phyloP scores from a whole-genome alignment of 2,329 filamentous ascomycete species.

The Scleromitrula shiraiana region DNA sequence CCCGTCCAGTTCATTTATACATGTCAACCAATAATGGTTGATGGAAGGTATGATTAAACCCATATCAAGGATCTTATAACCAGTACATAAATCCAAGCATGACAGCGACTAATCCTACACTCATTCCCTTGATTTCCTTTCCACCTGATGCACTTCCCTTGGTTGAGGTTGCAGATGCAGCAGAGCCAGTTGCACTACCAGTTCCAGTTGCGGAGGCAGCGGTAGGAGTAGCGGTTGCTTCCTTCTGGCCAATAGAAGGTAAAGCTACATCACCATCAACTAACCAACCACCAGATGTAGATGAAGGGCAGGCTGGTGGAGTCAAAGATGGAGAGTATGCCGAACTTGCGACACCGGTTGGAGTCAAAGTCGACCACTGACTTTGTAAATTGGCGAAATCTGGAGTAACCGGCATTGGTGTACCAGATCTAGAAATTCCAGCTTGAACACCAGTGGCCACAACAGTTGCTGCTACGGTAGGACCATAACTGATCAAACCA shows the following conservation, averaged over 20 bases:
- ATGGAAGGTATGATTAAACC: neutral
- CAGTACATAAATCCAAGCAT: slow-evolving; percentile 46
- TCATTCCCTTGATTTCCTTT: slow-evolving; percentile 43
- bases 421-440: slow-evolving; percentile 63
- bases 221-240: slow-evolving; percentile 24
- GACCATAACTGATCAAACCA: slow-evolving; percentile 70
- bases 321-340: slow-evolving; percentile 58
- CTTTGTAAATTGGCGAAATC: slow-evolving; percentile 72
- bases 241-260: slow-evolving; percentile 51
- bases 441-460: slow-evolving; percentile 50
- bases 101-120: slow-evolving; percentile 40
- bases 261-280: slow-evolving; percentile 62
- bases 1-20: slow-evolving; percentile 11
- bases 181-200: slow-evolving; percentile 22
- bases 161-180: slow-evolving; percentile 31
- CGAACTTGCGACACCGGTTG: slow-evolving; percentile 57
- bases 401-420: slow-evolving; percentile 62
- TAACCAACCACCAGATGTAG: slow-evolving; percentile 62
- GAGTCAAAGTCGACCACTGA: slow-evolving; percentile 66
- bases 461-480: slow-evolving; percentile 43
- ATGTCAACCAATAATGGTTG: slow-evolving; percentile 8
- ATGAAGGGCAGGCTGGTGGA: slow-evolving; percentile 61
- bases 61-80: slow-evolving; percentile 31
- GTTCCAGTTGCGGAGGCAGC: slow-evolving; percentile 30
- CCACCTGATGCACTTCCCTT: slow-evolving; percentile 36